phyloP scores from a whole-genome alignment of 192 early-diverging fungal genomes.

The Coemansia erecta region DNA sequence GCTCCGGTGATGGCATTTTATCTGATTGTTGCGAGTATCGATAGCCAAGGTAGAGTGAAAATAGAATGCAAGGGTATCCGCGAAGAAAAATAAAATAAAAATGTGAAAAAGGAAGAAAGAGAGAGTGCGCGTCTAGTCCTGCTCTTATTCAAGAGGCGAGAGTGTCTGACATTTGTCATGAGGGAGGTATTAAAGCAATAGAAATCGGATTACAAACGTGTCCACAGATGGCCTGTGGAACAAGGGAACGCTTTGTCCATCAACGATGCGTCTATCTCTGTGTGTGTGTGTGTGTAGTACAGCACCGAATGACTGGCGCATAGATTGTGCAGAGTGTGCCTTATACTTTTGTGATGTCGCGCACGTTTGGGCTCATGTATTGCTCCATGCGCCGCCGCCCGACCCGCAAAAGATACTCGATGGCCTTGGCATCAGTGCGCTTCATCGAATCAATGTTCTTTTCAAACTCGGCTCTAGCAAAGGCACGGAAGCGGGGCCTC shows the following conservation, averaged over 20 bases:
- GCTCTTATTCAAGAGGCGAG: neutral
- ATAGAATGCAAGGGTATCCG: neutral
- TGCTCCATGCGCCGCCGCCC: constrained; percentile 64
- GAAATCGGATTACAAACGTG: no score
- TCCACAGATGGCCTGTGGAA: no score
- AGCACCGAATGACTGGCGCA: no score
- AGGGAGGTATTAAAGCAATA: no score
- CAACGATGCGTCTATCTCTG: no score
- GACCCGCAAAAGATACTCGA: constrained; percentile 66
- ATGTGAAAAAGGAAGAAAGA: constrained; percentile 3
- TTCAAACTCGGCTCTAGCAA: constrained; percentile 67
- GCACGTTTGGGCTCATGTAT: constrained; percentile 61
- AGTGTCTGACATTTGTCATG: neutral
- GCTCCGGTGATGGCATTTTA: constrained; percentile 24
- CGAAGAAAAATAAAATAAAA: neutral
- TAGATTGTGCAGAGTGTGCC: no score
- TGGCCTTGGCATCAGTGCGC: constrained; percentile 63
- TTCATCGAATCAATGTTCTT: constrained; percentile 52
- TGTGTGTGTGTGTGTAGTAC: no score
- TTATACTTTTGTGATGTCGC: constrained; percentile 49
- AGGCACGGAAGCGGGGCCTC: constrained; percentile 62
- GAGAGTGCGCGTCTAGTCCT: neutral
- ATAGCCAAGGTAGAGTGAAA: neutral
- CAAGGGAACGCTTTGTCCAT: no score
- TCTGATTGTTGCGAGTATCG: no score